These are phyloP conservation scores for Ophiostoma himal-ulmi DNA, from an alignment of 2,329 filamentous ascomycete species.

Conservation along the genomic window DNA sequence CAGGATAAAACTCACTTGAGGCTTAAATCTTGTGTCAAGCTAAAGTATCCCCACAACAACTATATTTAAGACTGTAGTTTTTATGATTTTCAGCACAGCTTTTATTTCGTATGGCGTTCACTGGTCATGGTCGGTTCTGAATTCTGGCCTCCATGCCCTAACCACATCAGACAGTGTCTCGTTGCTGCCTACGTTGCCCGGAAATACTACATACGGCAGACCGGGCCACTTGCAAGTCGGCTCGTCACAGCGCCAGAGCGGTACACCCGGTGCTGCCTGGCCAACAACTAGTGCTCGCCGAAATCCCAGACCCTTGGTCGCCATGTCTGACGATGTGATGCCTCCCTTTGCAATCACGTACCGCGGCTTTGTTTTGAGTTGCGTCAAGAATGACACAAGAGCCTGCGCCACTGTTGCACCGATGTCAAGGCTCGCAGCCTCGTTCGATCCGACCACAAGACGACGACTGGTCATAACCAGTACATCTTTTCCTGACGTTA, in stretches of 20 bases:
- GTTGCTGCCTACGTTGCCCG: conserved; percentile 36
- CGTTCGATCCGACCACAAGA: conserved; percentile 41
- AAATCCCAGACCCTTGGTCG: conserved; percentile 51
- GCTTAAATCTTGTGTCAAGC: too few relatives aligned
- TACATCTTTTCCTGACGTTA: neutral
- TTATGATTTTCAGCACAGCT: too few relatives aligned
- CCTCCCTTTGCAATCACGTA: conserved; percentile 57
- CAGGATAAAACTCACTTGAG: too few relatives aligned
- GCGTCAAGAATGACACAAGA: conserved; percentile 45
- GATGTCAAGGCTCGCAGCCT: conserved; percentile 48
- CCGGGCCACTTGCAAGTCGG: conserved; percentile 44
- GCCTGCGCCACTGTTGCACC: conserved; percentile 46
- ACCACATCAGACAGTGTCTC: conserved; percentile 35
- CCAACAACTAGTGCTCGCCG: conserved; percentile 50
- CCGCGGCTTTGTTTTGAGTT: conserved; percentile 42
- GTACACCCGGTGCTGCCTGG: conserved; percentile 32
- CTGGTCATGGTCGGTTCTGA: too few relatives aligned
- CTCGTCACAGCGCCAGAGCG: conserved; percentile 36
- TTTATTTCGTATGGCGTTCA: too few relatives aligned
- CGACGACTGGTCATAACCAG: conserved; percentile 39
- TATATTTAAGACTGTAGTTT: too few relatives aligned
- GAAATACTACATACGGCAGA: conserved; percentile 47
- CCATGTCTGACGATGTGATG: conserved; percentile 54
- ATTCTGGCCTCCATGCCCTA: neutral
- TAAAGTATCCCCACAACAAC: too few relatives aligned